Conservation (phyloP, 2,329 filamentous ascomycete species). For the Corynespora cassiicola region DNA sequence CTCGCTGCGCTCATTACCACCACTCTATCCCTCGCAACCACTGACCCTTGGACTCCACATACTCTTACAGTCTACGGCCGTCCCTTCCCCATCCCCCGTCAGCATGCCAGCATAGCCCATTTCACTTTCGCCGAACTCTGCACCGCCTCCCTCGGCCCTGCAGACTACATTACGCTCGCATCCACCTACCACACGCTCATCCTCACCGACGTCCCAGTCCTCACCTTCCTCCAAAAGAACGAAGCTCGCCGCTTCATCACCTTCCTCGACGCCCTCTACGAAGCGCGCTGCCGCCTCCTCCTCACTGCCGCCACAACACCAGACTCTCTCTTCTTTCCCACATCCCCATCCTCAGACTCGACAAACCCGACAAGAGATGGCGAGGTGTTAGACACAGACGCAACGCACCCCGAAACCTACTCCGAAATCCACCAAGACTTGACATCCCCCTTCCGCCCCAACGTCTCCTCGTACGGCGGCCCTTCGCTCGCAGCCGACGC, state of each 20-base stretch:
- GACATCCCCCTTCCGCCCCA: constrained; percentile 78
- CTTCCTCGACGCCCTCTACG: constrained; percentile 76
- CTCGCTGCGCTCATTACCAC: constrained; percentile 13
- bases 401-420: constrained; percentile 69
- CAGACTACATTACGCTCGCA: constrained; percentile 82
- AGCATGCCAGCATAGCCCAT: constrained; percentile 63
- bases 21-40: constrained; percentile 27
- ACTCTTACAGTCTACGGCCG: constrained; percentile 68
- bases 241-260: constrained; percentile 83
- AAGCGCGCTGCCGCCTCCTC: constrained; percentile 78
- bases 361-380: constrained; percentile 6
- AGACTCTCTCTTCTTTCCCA: constrained; percentile 79
- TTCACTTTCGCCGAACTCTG: constrained; percentile 76
- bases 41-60: constrained; percentile 52
- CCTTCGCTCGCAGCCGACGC: constrained; percentile 50
- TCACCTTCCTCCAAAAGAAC: constrained; percentile 75
- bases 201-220: constrained; percentile 71
- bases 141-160: constrained; percentile 69
- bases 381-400: constrained; percentile 49
- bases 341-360: constrained; percentile 19
- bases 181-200: constrained; percentile 82
- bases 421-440: constrained; percentile 81
- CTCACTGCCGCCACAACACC: constrained; percentile 72
- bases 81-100: constrained; percentile 63
- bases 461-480: constrained; percentile 69